A percentile compares a stretch with the other conserved stretches of the same genome.
phyloP scores from a whole-genome alignment of 352 stramenopile species.

The Thalassiosira livingstoniorum region DNA sequence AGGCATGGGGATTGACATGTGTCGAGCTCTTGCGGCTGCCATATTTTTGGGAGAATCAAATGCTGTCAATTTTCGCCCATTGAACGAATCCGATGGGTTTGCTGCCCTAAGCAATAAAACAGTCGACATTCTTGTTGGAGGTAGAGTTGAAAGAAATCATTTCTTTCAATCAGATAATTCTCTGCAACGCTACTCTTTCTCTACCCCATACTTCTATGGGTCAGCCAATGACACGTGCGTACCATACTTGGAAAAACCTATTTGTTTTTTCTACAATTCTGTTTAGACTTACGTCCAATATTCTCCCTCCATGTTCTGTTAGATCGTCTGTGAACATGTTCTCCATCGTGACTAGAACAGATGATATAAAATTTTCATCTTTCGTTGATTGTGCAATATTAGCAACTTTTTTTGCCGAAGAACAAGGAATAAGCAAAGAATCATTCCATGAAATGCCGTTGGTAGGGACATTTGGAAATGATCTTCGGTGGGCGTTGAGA shows the following conservation, averaged over 20 bases:
- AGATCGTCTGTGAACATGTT: neutral
- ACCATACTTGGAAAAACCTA: neutral
- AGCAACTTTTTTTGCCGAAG: neutral
- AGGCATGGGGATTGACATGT: slow-evolving; percentile 21
- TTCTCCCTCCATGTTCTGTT: neutral
- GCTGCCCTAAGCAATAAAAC: slow-evolving; percentile 11
- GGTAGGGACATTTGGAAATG: slow-evolving; percentile 24
- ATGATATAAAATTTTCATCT: neutral
- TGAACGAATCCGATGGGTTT: neutral
- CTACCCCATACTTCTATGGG: slow-evolving; percentile 16
- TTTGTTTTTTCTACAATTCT: neutral
- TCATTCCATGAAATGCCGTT: neutral
- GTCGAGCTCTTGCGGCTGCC: slow-evolving; percentile 12
- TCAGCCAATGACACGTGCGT: neutral
- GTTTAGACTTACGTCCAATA: neutral
- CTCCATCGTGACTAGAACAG: neutral
- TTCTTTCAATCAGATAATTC: neutral
- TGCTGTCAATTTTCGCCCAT: neutral
- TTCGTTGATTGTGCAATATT: slow-evolving; percentile 15
- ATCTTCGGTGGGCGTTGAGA: slow-evolving; percentile 1
- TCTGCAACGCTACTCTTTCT: neutral
- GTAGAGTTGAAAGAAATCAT: neutral
- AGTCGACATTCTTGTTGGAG: slow-evolving; percentile 15
- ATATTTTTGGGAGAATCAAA: slow-evolving; percentile 23
- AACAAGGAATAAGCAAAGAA: slow-evolving; percentile 2